Conservation (phyloP, 495 filamentous ascomycete genomes). For the Aspergillus wentii region DNA sequence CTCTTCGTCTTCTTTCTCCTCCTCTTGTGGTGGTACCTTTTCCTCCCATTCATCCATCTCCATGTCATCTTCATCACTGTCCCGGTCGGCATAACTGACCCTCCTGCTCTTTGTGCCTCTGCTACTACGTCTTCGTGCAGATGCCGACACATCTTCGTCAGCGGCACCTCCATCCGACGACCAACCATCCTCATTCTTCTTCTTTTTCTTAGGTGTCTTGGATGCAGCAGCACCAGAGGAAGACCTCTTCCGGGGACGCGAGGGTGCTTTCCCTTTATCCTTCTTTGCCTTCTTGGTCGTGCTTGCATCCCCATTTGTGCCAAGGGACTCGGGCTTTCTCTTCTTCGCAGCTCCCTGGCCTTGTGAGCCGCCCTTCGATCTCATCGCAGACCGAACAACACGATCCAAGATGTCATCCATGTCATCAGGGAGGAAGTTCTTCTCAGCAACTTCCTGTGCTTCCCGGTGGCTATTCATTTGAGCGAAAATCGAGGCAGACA, state of each 20-base stretch:
- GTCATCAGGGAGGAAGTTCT: constrained; percentile 76
- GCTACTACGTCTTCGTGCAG: constrained; percentile 38
- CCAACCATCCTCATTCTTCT: constrained; percentile 39
- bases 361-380: constrained; percentile 28
- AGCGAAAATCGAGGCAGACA: constrained; percentile 74
- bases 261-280: constrained; percentile 25
- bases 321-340: constrained; percentile 41
- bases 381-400: constrained; percentile 47
- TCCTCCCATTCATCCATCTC: constrained; percentile 45
- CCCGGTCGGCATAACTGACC: constrained; percentile 51
- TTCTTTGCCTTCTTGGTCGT: constrained; percentile 42
- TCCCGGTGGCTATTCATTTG: constrained; percentile 68
- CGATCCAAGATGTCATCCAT: constrained; percentile 73
- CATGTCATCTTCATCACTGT: constrained; percentile 54
- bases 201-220: constrained; percentile 43
- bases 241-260: constrained; percentile 35
- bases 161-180: constrained; percentile 31
- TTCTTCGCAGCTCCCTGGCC: constrained; percentile 32
- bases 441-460: constrained; percentile 78
- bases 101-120: constrained; percentile 23
- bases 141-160: constrained; percentile 11
- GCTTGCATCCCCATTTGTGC: constrained; percentile 23
- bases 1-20: constrained; percentile 20
- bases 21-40: constrained; percentile 17
- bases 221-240: constrained; percentile 23